These are phyloP conservation scores for Boletus barrowsii DNA, from an alignment of 768 basidiomycete genomes.

Conservation along the genomic window DNA sequence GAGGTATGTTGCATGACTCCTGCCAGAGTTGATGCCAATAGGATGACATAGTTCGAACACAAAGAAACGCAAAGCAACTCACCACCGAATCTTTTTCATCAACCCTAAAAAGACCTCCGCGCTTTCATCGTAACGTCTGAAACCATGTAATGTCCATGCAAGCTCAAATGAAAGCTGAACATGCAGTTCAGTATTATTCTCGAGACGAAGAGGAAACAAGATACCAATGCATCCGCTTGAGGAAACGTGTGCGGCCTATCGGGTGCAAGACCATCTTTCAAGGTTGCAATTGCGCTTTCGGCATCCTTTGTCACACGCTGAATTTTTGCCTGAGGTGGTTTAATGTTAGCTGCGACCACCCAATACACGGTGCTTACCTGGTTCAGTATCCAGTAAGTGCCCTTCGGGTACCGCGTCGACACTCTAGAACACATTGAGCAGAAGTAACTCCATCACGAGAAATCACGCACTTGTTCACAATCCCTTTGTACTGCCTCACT, in stretches of 20 bases:
- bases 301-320: constrained; percentile 68
- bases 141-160: constrained; percentile 68
- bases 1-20: constrained; percentile 79
- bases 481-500: constrained; percentile 56
- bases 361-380: constrained; percentile 37
- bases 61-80: constrained; percentile 15
- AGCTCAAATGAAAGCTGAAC: constrained; percentile 69
- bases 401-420: constrained; percentile 56
- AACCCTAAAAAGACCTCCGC: constrained; percentile 64
- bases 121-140: constrained; percentile 62
- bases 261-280: constrained; percentile 55
- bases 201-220: neutral
- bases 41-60: neutral
- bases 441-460: neutral
- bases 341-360: neutral
- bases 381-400: constrained; percentile 73
- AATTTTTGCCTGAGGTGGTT: constrained; percentile 58
- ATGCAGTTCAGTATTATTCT: neutral
- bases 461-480: constrained; percentile 56
- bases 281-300: constrained; percentile 58
- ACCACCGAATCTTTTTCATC: constrained; percentile 71
- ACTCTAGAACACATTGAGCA: constrained; percentile 36
- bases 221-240: constrained; percentile 76
- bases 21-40: constrained; percentile 23
- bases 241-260: constrained; percentile 53